Evolutionary conservation across 83 land plant species (phyloP).

Genomic region (Diphasiastrum complanatum): DNA sequence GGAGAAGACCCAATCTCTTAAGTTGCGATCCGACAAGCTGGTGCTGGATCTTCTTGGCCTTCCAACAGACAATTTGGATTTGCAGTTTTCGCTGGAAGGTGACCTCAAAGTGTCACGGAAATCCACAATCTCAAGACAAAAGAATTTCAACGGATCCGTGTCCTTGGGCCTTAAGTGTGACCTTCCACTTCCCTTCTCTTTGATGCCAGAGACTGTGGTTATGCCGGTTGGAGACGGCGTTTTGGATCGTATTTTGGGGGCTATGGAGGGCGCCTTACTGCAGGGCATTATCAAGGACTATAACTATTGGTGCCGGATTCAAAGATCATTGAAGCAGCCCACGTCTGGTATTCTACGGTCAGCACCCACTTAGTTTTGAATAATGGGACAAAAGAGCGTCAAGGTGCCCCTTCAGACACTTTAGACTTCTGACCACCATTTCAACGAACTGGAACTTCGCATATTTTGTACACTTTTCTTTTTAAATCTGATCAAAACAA

Average conservation of each 20-base stretch:
- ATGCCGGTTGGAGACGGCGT: constrained; percentile 37
- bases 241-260: constrained; percentile 40
- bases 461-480: no score
- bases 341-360: no score
- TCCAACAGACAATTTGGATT: constrained; percentile 24
- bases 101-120: constrained; percentile 17
- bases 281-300: constrained; percentile 37
- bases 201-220: constrained; percentile 35
- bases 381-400: no score
- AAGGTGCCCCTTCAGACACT: no score
- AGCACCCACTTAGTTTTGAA: no score
- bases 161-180: constrained; percentile 23
- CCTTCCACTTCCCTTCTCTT: constrained; percentile 35
- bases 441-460: no score
- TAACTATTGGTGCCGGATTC: constrained; percentile 33
- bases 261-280: constrained; percentile 39
- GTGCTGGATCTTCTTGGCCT: constrained; percentile 35
- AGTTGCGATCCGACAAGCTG: constrained; percentile 31
- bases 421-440: no score
- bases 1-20: constrained; percentile 13
- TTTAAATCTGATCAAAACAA: no score
- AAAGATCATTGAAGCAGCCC: neutral
- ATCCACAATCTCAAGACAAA: constrained; percentile 1
- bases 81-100: constrained; percentile 30
- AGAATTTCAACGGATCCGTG: constrained; percentile 29